A percentile compares a stretch with the other conserved stretches of the same genome.
Evolutionary conservation across 208 protist species (phyloP).

Genomic region (Leishmania lainsoni): DNA sequence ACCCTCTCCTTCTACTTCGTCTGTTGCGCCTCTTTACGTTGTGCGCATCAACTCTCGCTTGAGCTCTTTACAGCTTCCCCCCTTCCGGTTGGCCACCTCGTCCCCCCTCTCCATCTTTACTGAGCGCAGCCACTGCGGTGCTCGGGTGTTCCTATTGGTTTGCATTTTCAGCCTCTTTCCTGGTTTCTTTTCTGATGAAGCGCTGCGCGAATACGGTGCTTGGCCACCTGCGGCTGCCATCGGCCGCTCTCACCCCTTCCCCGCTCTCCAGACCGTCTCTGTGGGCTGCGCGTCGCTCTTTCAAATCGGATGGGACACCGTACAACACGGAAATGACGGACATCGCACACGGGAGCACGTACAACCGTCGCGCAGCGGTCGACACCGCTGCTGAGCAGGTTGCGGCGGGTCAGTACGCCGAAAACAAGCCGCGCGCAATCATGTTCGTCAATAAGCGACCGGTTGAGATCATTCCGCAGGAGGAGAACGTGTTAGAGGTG

Average conservation of each 20-base stretch:
- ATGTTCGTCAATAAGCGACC: constrained; percentile 93
- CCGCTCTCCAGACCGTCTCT: constrained; percentile 3
- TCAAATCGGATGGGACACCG: constrained; percentile 68
- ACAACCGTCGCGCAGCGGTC: constrained; percentile 49
- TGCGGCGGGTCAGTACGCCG: constrained; percentile 82
- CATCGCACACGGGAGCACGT: constrained; percentile 59
- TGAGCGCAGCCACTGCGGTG: no score
- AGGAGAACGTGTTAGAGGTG: constrained; percentile 92
- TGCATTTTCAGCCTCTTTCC: not conserved
- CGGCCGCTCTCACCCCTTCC: not conserved
- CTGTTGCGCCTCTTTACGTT: not conserved
- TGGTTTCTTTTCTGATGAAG: constrained; percentile 15
- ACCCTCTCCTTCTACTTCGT: not conserved
- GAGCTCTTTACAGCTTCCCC: no score
- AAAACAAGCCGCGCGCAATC: constrained; percentile 86
- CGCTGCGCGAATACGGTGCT: constrained; percentile 13
- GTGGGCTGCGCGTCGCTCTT: constrained; percentile 42
- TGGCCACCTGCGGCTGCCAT: constrained; percentile 1
- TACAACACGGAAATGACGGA: constrained; percentile 77
- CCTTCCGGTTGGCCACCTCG: no score
- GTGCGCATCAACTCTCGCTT: no score
- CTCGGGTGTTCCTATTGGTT: not conserved
- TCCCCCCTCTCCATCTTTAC: not conserved
- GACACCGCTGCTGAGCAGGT: constrained; percentile 63
- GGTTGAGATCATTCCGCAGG: constrained; percentile 90